These are phyloP conservation scores for Knoxdaviesia proteae DNA, from an alignment of 2,329 filamentous ascomycete genomes.

Conservation along the genomic window DNA sequence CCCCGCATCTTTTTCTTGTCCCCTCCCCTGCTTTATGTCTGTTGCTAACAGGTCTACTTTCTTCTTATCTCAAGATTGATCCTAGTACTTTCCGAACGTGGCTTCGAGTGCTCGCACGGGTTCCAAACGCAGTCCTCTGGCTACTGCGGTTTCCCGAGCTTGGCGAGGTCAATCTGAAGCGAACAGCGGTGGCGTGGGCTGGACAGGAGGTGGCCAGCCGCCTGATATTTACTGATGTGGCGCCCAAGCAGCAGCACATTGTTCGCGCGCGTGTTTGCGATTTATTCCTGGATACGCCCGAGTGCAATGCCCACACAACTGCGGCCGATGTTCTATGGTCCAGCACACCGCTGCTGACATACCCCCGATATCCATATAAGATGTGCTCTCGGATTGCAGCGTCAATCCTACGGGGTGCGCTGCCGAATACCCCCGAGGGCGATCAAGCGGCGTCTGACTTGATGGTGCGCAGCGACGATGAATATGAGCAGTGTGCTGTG, in stretches of 20 bases:
- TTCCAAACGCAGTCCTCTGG: conserved; percentile 84
- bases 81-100: conserved; percentile 90
- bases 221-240: conserved; percentile 89
- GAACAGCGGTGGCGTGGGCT: conserved; percentile 68
- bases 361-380: conserved; percentile 86
- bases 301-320: conserved; percentile 96
- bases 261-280: conserved; percentile 80
- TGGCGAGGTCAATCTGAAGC: conserved; percentile 65
- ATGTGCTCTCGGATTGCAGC: conserved; percentile 99
- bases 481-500: conserved; percentile 67
- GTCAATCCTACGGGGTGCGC: conserved; percentile 73
- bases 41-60: conserved; percentile 5
- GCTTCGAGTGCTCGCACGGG: conserved; percentile 69
- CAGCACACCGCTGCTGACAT: conserved; percentile 75
- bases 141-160: conserved; percentile 90
- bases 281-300: conserved; percentile 87
- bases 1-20: background rate
- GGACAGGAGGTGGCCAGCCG: conserved; percentile 66
- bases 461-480: conserved; percentile 54
- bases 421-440: conserved; percentile 54
- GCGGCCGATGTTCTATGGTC: conserved; percentile 94
- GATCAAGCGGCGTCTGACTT: conserved; percentile 48
- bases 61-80: conserved; percentile 47
- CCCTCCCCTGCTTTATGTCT: background rate
- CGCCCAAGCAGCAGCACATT: conserved; percentile 86